phyloP scores from a whole-genome alignment of 129 eudicot species.

The Ambrosia artemisiifolia region DNA sequence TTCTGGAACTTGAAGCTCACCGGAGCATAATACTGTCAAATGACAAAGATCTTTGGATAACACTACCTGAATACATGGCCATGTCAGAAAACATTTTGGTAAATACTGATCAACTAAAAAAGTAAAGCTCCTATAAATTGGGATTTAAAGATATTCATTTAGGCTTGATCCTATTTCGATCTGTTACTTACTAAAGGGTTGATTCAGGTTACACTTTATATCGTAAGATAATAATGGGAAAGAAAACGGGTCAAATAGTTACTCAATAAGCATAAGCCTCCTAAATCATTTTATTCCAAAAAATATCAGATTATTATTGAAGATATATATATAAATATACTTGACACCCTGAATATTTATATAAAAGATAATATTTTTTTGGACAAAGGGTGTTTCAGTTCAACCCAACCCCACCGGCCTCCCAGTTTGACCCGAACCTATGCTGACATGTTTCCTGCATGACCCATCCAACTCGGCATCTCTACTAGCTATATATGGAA shows the following conservation, averaged over 20 bases:
- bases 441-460: background rate
- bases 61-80: conserved; percentile 54
- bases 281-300: background rate
- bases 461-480: background rate
- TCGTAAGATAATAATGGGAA: background rate
- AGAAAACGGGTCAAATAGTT: background rate
- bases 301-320: background rate
- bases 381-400: background rate
- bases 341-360: background rate
- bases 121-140: background rate
- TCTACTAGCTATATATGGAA: background rate
- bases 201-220: background rate
- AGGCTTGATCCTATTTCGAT: background rate
- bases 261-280: background rate
- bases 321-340: background rate
- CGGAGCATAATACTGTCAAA: conserved; percentile 62
- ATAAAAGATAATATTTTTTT: background rate
- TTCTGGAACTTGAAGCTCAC: conserved; percentile 47
- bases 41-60: conserved; percentile 76
- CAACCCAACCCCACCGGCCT: background rate
- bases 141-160: conserved; percentile 1
- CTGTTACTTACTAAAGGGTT: background rate
- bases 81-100: background rate
- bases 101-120: background rate
- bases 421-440: background rate